A percentile compares a stretch with the other conserved stretches of the same genome.
phyloP scores from a whole-genome alignment of 2,329 filamentous ascomycete species.

The Ampelomyces quisqualis region DNA sequence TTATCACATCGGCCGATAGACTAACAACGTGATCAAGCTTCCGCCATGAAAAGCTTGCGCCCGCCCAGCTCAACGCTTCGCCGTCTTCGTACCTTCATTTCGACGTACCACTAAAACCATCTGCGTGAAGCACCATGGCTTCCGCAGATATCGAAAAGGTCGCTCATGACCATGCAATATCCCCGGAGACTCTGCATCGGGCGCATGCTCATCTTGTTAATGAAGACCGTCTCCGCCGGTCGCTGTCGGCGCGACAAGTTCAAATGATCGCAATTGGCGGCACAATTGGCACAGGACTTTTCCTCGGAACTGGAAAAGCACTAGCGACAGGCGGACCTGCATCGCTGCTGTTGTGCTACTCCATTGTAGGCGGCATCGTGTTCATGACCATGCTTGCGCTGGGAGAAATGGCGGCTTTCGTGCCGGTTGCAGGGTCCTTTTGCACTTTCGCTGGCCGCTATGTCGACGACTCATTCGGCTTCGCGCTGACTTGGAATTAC shows the following conservation, averaged over 20 bases:
- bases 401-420: constrained; percentile 43
- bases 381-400: constrained; percentile 41
- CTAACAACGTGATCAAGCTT: constrained; percentile 13
- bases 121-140: constrained; percentile 11
- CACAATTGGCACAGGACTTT: constrained; percentile 62
- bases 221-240: constrained; percentile 28
- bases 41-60: constrained; percentile 26
- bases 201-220: constrained; percentile 17
- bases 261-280: constrained; percentile 64
- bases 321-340: constrained; percentile 50
- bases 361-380: constrained; percentile 36
- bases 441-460: constrained; percentile 42
- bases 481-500: constrained; percentile 36
- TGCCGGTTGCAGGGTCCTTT: constrained; percentile 39
- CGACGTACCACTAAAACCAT: not conserved
- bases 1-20: not conserved
- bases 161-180: constrained; percentile 10
- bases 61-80: constrained; percentile 6
- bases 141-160: constrained; percentile 19
- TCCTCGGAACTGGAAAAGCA: constrained; percentile 59
- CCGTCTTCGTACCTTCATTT: constrained; percentile 1
- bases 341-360: constrained; percentile 41
- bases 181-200: constrained; percentile 13
- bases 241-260: constrained; percentile 51
- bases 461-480: constrained; percentile 63